Percentiles rank a stretch among this genome's conserved stretches.
These are phyloP conservation scores for Magnusiomyces tetraspermus DNA, from an alignment of 1,139 yeast genomes.

Conservation along the genomic window DNA sequence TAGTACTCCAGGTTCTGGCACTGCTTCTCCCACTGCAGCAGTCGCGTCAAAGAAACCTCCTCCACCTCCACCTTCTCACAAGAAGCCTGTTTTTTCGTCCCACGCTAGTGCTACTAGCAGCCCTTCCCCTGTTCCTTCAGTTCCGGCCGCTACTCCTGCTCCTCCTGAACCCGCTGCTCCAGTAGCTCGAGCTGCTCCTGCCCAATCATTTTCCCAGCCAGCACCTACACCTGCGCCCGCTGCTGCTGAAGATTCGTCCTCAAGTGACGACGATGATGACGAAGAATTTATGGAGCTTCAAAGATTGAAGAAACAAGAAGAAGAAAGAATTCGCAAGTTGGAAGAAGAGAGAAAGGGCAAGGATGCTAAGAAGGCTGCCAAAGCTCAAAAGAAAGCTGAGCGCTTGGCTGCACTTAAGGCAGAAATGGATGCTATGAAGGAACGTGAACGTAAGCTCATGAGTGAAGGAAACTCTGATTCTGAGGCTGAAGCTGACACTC, in stretches of 20 bases:
- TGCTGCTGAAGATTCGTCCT: slow-evolving; percentile 26
- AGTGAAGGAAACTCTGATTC: slow-evolving; percentile 15
- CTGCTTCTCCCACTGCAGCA: slow-evolving; percentile 15
- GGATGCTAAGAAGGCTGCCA: slow-evolving; percentile 41
- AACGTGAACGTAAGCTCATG: slow-evolving; percentile 31
- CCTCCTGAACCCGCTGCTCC: slow-evolving; percentile 6
- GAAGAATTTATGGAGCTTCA: slow-evolving; percentile 41
- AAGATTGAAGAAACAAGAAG: slow-evolving; percentile 38
- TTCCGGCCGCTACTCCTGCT: slow-evolving; percentile 6
- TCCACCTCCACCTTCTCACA: slow-evolving; percentile 15
- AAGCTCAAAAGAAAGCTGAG: slow-evolving; percentile 46
- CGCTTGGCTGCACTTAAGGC: slow-evolving; percentile 50
- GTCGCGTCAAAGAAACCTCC: slow-evolving; percentile 16
- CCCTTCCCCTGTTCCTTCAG: slow-evolving; percentile 5
- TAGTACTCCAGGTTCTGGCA: slow-evolving; percentile 9
- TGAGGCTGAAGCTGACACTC: slow-evolving; percentile 16
- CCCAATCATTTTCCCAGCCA: slow-evolving; percentile 3
- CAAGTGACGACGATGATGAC: slow-evolving; percentile 34
- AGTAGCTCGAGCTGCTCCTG: slow-evolving; percentile 11
- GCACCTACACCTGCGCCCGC: slow-evolving; percentile 4
- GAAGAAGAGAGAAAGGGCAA: slow-evolving; percentile 26
- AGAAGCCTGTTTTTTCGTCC: neutral
- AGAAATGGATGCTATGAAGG: slow-evolving; percentile 51
- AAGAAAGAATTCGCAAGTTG: slow-evolving; percentile 24
- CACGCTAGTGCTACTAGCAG: neutral